Percentiles rank a stretch among this genome's conserved stretches.
These are phyloP conservation scores for Fusarium sp. DNA, from an alignment of 2,329 filamentous ascomycete species.

Conservation along the genomic window DNA sequence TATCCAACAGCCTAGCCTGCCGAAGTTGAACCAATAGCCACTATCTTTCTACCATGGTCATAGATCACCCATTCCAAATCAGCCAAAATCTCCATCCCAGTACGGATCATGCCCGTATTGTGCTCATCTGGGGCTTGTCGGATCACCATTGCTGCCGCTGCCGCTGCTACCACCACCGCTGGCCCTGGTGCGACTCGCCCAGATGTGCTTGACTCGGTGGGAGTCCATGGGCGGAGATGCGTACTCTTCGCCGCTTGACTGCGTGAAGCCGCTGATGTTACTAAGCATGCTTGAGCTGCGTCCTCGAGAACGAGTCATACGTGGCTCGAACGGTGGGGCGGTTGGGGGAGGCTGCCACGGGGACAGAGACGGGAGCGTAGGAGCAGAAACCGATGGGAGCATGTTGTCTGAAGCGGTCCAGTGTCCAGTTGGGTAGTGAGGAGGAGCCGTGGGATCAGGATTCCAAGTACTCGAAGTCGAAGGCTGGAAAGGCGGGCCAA, in stretches of 20 bases:
- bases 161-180: constrained; percentile 60
- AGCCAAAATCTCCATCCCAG: constrained; percentile 1
- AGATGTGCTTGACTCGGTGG: constrained; percentile 39
- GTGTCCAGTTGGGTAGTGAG: constrained; percentile 52
- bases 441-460: constrained; percentile 49
- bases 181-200: constrained; percentile 44
- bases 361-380: constrained; percentile 49
- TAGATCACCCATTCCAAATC: not conserved
- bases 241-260: constrained; percentile 67
- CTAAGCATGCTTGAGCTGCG: constrained; percentile 76
- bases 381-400: constrained; percentile 48
- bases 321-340: constrained; percentile 52
- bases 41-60: constrained; percentile 13
- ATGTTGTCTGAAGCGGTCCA: constrained; percentile 54
- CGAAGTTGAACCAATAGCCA: constrained; percentile 30
- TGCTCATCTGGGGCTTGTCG: constrained; percentile 58
- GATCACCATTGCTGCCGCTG: constrained; percentile 63
- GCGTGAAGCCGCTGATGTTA: constrained; percentile 74
- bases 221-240: constrained; percentile 43
- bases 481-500: constrained; percentile 44
- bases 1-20: constrained; percentile 43
- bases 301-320: constrained; percentile 60
- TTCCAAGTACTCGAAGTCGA: constrained; percentile 49
- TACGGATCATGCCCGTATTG: not conserved
- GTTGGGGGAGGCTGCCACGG: constrained; percentile 55